A percentile compares a stretch with the other conserved stretches of the same genome.
These are phyloP conservation scores for Spergularia bocconei DNA, from an alignment of 148 eudicot species.

Conservation along the genomic window DNA sequence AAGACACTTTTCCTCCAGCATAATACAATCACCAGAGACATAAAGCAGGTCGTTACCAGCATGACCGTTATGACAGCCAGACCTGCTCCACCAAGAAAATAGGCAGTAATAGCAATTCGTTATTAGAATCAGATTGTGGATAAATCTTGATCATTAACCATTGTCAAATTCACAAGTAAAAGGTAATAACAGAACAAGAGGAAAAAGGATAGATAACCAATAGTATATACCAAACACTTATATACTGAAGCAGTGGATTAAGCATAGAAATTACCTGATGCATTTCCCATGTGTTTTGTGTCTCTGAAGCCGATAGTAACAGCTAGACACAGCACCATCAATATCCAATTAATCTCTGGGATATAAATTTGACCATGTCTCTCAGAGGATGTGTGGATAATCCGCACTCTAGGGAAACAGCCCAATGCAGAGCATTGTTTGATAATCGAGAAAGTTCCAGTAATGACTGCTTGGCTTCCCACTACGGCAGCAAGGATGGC, in stretches of 20 bases:
- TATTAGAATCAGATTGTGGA: too few relatives aligned
- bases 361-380: slow-evolving; percentile 78
- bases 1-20: slow-evolving; percentile 74
- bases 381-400: slow-evolving; percentile 68
- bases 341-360: slow-evolving; percentile 68
- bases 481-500: slow-evolving; percentile 71
- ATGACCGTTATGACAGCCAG: slow-evolving; percentile 93
- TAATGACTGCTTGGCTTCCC: slow-evolving; percentile 85
- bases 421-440: slow-evolving; percentile 61
- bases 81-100: slow-evolving; percentile 43
- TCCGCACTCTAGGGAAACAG: slow-evolving; percentile 70
- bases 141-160: too few relatives aligned
- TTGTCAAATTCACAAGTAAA: too few relatives aligned
- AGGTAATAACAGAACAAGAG: background rate
- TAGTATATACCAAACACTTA: background rate
- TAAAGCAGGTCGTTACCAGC: slow-evolving; percentile 94
- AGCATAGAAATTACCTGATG: slow-evolving; percentile 51
- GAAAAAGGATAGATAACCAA: background rate
- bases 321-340: slow-evolving; percentile 61
- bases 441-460: slow-evolving; percentile 64
- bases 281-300: slow-evolving; percentile 66
- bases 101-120: too few relatives aligned
- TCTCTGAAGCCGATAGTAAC: slow-evolving; percentile 54
- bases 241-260: background rate
- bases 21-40: slow-evolving; percentile 88